A percentile compares a stretch with the other conserved stretches of the same genome.
Evolutionary conservation across 148 eudicot genomes (phyloP).

Genomic region (Chenopodium quinoa): DNA sequence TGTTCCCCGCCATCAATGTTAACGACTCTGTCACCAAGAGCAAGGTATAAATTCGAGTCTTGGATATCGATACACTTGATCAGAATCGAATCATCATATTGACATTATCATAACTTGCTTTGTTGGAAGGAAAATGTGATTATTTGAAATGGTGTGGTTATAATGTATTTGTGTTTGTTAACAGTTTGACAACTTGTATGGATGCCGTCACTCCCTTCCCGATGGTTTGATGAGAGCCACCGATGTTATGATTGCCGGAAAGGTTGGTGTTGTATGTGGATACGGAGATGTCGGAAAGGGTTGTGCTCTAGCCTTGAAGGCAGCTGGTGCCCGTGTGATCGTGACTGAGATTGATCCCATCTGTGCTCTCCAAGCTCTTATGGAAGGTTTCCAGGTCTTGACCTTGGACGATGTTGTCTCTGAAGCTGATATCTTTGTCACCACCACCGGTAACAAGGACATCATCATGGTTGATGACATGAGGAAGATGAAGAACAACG

Average conservation of each 20-base stretch:
- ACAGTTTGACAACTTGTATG: constrained; percentile 98
- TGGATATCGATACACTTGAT: no score
- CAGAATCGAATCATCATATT: no score
- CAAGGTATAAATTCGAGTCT: constrained; percentile 52
- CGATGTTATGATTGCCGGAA: constrained; percentile 97
- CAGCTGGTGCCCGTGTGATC: constrained; percentile 85
- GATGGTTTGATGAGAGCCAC: constrained; percentile 99
- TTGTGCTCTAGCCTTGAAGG: constrained; percentile 89
- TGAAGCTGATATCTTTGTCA: constrained; percentile 83
- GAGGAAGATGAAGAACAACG: constrained; percentile 98
- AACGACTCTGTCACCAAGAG: constrained; percentile 99
- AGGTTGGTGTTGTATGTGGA: constrained; percentile 86
- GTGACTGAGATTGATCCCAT: constrained; percentile 94
- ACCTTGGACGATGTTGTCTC: constrained; percentile 75
- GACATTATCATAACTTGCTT: no score
- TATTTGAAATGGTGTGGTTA: neutral
- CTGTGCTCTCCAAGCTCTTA: constrained; percentile 90
- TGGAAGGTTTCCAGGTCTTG: constrained; percentile 84
- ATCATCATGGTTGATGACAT: constrained; percentile 95
- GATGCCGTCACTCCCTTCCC: constrained; percentile 98
- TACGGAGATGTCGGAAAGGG: constrained; percentile 99
- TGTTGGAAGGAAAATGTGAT: no score
- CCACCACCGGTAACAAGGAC: constrained; percentile 99
- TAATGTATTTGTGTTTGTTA: constrained; percentile 1
- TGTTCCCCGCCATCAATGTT: constrained; percentile 97